Evolutionary conservation across 2,329 filamentous ascomycete genomes (phyloP), one percentile per base, ranked within the genome.

Genomic region (Harringtonia aguacate): DNA sequence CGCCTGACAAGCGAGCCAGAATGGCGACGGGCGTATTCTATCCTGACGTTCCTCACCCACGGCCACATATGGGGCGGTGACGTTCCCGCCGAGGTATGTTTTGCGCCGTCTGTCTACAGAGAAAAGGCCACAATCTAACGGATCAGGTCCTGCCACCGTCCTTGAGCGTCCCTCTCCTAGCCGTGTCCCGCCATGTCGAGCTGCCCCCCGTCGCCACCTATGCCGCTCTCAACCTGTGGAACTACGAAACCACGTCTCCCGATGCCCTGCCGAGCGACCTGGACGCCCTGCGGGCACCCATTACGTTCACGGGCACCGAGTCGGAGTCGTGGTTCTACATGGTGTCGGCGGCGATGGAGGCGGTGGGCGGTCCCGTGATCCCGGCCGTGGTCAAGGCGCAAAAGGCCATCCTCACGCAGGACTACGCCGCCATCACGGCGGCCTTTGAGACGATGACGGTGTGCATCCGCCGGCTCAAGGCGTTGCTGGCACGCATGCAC

Each of bases 251-350:
- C 3, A 36, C 53, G 1, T 22, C 35, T 13, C 14, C 13, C 1
- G 27, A n/a, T 15, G 18, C 21, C 2, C 22, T 36, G 12, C 45
- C 84, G 24, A 75, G 80, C 51, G 67, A 77, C 46, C 67, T 90
- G 10, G 75, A 86, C 46, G 79, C 83, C 41, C 68, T 95, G 12
- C 69, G 73, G 18, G 82, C 81, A 0, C 70, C 89, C 10, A 75
- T 84, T 56, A 94, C 89, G 13, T 92, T 95, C 56, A 95, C 88
- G 5, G 89, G 87, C 22, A 92, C 86, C 8, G 65, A 82, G 41
- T 88, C 94, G 52, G 90, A 97, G 62, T 87, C 88, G 54, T 95
- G 90, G 90, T 97, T 97, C 64, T 89, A 89, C 53, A 70, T 92
- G 31, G 51, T 95, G 48, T 94, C 86, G 1, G 84, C 92, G 1